Conservation (phyloP, 148 eudicot genomes). For the Cornus controversa region DNA sequence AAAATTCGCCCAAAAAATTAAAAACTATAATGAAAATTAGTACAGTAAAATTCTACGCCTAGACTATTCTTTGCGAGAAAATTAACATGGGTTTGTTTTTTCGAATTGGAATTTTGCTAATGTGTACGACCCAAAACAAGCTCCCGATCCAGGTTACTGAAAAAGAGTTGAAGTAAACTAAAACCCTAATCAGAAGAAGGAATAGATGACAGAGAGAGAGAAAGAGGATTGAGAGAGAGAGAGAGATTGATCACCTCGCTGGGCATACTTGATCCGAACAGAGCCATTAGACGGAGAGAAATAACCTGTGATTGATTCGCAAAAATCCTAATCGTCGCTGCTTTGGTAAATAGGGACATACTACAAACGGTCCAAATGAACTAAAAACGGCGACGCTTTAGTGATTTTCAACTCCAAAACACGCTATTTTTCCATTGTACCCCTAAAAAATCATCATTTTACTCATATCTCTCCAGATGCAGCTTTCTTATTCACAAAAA, state of each 20-base stretch:
- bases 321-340: not conserved
- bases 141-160: not conserved
- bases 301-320: not conserved
- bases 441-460: no score
- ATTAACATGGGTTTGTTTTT: not conserved
- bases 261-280: not conserved
- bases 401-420: no score
- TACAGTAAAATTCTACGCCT: not conserved
- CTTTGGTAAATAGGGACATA: no score
- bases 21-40: not conserved
- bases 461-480: no score
- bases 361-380: not conserved
- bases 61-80: no score
- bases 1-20: not conserved
- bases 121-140: not conserved
- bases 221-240: not conserved
- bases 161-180: not conserved
- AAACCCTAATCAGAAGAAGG: not conserved
- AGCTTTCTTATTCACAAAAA: no score
- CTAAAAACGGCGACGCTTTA: no score
- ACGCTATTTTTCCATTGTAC: no score
- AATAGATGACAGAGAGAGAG: no score
- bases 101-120: not conserved
- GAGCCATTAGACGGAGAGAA: not conserved
- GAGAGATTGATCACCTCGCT: not conserved